phyloP scores from a whole-genome alignment of 192 early-diverging fungal species.

The Entomortierella lignicola region DNA sequence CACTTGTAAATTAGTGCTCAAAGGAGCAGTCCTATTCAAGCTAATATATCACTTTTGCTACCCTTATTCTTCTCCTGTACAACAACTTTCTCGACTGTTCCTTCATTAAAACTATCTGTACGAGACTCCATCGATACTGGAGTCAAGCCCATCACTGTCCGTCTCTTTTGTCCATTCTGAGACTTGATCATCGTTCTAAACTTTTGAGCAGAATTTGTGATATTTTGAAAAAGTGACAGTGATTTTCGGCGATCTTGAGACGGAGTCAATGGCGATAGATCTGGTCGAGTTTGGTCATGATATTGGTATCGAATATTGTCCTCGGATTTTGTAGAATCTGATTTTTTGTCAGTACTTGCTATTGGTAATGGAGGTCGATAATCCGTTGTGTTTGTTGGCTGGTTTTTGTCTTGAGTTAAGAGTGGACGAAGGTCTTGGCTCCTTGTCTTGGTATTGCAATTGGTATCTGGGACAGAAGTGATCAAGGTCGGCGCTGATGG shows the following conservation, averaged over 20 bases:
- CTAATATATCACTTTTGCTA: neutral
- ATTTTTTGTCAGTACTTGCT: neutral
- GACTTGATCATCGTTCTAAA: slow-evolving; percentile 26
- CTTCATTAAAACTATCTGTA: neutral
- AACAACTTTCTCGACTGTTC: neutral
- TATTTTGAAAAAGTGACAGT: slow-evolving; percentile 25
- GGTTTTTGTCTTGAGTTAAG: neutral
- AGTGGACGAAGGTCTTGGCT: neutral
- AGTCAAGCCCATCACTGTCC: slow-evolving; percentile 12
- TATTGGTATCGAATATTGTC: neutral
- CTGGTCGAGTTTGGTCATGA: neutral
- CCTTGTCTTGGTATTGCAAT: neutral
- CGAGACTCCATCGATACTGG: neutral
- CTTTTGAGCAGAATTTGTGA: slow-evolving; percentile 40
- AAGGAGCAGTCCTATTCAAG: neutral
- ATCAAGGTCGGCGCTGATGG: neutral
- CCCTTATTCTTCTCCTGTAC: slow-evolving; percentile 4
- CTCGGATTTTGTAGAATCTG: neutral
- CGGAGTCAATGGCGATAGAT: neutral
- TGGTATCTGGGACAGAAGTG: neutral
- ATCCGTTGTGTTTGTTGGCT: neutral
- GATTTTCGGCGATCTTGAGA: slow-evolving; percentile 22
- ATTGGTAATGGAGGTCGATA: neutral
- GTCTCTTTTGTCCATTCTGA: slow-evolving; percentile 9
- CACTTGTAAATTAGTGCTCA: too few species aligned